Percentiles rank a stretch among this genome's conserved stretches.
Conservation (phyloP, 2,329 filamentous ascomycete genomes). For the Nannizziopsis arthrosporioides region DNA sequence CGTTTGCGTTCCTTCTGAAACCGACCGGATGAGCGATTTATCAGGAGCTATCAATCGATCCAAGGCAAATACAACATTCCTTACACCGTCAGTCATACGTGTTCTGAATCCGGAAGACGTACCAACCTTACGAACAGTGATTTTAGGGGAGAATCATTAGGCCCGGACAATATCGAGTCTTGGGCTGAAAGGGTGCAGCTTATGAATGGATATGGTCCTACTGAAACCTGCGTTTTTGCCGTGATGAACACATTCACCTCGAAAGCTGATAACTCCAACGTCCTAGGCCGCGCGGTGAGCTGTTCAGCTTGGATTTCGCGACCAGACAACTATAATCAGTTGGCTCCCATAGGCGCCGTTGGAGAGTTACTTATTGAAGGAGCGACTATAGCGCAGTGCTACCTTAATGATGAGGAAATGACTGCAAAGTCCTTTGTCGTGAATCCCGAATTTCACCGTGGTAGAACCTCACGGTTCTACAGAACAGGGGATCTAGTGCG, state of each 20-base stretch:
- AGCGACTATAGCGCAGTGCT: constrained; percentile 28
- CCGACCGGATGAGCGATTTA: constrained; percentile 35
- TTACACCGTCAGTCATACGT: constrained; percentile 48
- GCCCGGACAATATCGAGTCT: constrained; percentile 16
- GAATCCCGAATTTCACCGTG: constrained; percentile 41
- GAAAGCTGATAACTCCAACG: background rate
- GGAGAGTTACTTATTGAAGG: constrained; percentile 34
- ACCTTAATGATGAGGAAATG: constrained; percentile 20
- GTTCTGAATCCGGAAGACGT: constrained; percentile 32
- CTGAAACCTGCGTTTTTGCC: constrained; percentile 6
- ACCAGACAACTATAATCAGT: constrained; percentile 13
- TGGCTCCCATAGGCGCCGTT: constrained; percentile 28
- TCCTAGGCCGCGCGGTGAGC: background rate
- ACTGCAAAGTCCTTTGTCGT: constrained; percentile 7
- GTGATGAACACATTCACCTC: background rate
- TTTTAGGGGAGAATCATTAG: constrained; percentile 21
- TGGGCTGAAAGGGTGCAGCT: constrained; percentile 24
- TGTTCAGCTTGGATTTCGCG: constrained; percentile 19
- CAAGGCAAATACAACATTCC: constrained; percentile 43
- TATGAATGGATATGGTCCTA: constrained; percentile 27
- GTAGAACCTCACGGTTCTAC: constrained; percentile 19
- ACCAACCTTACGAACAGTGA: constrained; percentile 30
- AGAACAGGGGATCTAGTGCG: constrained; percentile 28
- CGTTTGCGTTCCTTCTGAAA: constrained; percentile 34
- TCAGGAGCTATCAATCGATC: constrained; percentile 36